Evolutionary conservation across 208 protist species (phyloP), one percentile per base, ranked within the genome.

Genomic region (Acanthamoeba rhysodes): DNA sequence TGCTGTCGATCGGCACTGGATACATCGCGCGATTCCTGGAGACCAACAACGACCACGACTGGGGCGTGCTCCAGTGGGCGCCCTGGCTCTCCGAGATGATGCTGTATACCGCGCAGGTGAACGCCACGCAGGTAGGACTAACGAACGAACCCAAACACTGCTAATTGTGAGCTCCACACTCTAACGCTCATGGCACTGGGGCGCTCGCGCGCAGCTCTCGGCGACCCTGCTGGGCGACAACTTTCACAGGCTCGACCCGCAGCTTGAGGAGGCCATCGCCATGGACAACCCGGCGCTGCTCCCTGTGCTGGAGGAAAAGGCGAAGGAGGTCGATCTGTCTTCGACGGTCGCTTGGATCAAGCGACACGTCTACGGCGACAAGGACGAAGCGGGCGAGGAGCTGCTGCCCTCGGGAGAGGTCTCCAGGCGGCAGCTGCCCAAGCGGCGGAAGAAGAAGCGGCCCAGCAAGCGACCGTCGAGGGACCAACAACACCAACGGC

Each of bases 351-450:
- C 57, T 57, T 93, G 87, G 87, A 93, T 93, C 87, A 93, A 74
- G 66, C 62, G 45, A 76, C 87, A 93, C n/a, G 87, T 93, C 22
- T 93, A 93, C 32, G 87, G 87, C 87, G 87, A 93, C 59, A n/a
- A 32, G 29, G 16, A 6, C 7, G 64, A 70, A 27, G n/a, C n/a
- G n/a, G n/a, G n/a, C n/a, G 27, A 70, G 64, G 27, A n/a, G 64
- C 4, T 3, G 27, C 12, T 34, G 64, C 10, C 20, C 64, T 9
- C n/a, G n/a, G n/a, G 64, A 34, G 64, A 70, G 18, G 4, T 14
- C 64, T 4, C 27, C 27, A 62, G 7, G 68, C 5, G 34, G 50
- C 50, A 55, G 50, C 50, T 55, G 12, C 45, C 80, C 55, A 41
- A 59, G 20, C 16, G 57, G 7, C 57, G 66, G 62, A 74, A 5